These are phyloP conservation scores for Galerina marginata DNA, from an alignment of 768 basidiomycete genomes.

Conservation along the genomic window DNA sequence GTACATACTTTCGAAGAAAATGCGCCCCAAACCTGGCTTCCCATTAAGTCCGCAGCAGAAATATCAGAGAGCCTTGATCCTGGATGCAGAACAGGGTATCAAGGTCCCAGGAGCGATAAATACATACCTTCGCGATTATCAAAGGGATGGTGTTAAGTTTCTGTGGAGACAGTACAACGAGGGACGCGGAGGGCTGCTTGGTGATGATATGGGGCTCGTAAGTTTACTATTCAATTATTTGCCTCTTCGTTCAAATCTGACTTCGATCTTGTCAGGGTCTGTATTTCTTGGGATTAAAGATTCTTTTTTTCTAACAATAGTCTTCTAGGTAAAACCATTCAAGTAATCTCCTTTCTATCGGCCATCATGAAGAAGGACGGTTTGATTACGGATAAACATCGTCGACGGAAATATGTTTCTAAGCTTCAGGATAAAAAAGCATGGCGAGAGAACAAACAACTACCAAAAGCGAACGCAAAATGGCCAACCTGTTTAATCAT, in stretches of 20 bases:
- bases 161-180: slow-evolving; percentile 75
- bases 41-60: slow-evolving; percentile 49
- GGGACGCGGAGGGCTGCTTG: slow-evolving; percentile 79
- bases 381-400: slow-evolving; percentile 61
- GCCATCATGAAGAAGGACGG: slow-evolving; percentile 91
- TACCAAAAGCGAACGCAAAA: slow-evolving; percentile 71
- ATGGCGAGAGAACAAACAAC: slow-evolving; percentile 55
- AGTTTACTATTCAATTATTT: slow-evolving; percentile 16
- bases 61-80: slow-evolving; percentile 49
- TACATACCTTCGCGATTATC: slow-evolving; percentile 88
- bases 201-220: slow-evolving; percentile 95
- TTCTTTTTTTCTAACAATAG: slow-evolving; percentile 3
- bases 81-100: slow-evolving; percentile 52
- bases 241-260: not conserved
- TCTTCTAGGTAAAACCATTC: slow-evolving; percentile 86
- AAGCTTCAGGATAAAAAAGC: slow-evolving; percentile 60
- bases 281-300: not conserved
- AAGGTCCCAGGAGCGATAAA: slow-evolving; percentile 77
- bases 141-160: slow-evolving; percentile 85
- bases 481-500: slow-evolving; percentile 92
- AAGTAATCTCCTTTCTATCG: slow-evolving; percentile 86
- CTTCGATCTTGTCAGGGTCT: slow-evolving; percentile 10
- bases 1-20: slow-evolving; percentile 30
- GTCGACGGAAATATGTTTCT: slow-evolving; percentile 72
- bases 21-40: slow-evolving; percentile 60